phyloP scores from a whole-genome alignment of 257 asterid species.

The Nicotiana tomentosiformis region DNA sequence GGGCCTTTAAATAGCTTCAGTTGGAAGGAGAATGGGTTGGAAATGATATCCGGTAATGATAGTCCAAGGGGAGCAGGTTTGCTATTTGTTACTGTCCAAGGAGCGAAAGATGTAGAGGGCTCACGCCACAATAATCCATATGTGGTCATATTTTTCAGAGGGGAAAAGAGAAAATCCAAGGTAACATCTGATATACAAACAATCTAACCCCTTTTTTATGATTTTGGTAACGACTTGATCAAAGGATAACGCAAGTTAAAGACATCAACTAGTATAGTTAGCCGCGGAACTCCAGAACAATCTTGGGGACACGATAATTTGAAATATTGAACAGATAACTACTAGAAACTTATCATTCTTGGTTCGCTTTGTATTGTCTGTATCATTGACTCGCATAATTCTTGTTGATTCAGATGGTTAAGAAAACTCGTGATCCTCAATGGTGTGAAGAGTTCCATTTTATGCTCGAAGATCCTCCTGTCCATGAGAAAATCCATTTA shows the following conservation, averaged over 20 bases:
- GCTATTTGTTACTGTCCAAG: constrained; percentile 60
- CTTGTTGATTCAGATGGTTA: constrained; percentile 37
- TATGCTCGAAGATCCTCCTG: constrained; percentile 79
- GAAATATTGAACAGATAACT: background rate
- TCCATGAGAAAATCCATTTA: constrained; percentile 63
- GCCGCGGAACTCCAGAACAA: background rate
- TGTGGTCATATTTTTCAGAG: constrained; percentile 49
- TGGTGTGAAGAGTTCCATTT: constrained; percentile 93
- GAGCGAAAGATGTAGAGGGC: constrained; percentile 80
- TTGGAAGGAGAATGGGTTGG: constrained; percentile 33
- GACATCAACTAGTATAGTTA: background rate
- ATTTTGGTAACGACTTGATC: background rate
- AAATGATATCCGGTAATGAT: constrained; percentile 31
- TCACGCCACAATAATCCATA: constrained; percentile 74
- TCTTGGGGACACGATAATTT: background rate
- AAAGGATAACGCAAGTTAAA: background rate
- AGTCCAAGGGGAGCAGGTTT: constrained; percentile 63
- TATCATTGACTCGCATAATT: background rate
- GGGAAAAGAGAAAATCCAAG: constrained; percentile 74
- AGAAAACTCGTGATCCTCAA: constrained; percentile 59
- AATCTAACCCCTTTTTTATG: too few relatives aligned
- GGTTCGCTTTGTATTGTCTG: background rate
- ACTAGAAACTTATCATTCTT: background rate
- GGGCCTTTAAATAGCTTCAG: constrained; percentile 29
- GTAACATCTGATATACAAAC: constrained; percentile 12